Percentiles rank a stretch among this genome's conserved stretches.
Conservation (phyloP, 345 rosid genomes). For the Citrus cavaleriei region DNA sequence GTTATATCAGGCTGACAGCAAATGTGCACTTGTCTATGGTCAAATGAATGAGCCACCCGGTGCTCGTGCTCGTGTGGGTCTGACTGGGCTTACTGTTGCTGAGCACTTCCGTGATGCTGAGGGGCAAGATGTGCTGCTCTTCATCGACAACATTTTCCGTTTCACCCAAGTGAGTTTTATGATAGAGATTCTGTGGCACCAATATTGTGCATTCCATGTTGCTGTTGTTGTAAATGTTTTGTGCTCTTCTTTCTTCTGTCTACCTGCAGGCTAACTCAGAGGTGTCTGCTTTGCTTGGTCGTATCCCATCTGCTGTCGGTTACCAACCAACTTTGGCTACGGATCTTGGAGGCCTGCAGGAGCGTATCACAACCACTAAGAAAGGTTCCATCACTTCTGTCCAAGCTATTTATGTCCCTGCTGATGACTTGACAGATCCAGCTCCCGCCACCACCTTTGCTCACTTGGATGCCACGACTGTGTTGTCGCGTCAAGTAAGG, state of each 20-base stretch:
- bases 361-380: conserved; percentile 98
- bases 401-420: conserved; percentile 98
- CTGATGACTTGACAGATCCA: conserved; percentile 99
- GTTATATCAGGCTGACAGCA: conserved; percentile 70
- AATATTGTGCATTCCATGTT: neutral
- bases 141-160: conserved; percentile 95
- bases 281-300: conserved; percentile 98
- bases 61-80: conserved; percentile 99
- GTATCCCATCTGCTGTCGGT: conserved; percentile 99
- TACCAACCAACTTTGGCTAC: conserved; percentile 99
- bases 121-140: conserved; percentile 98
- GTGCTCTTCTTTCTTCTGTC: neutral
- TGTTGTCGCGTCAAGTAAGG: conserved; percentile 87
- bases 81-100: conserved; percentile 95
- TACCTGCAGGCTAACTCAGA: conserved; percentile 86
- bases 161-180: conserved; percentile 65
- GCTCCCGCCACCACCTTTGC: conserved; percentile 99
- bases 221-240: neutral
- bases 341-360: conserved; percentile 99
- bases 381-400: conserved; percentile 98
- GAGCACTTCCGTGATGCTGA: conserved; percentile 99
- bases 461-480: conserved; percentile 99
- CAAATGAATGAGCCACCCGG: conserved; percentile 99
- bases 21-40: conserved; percentile 95
- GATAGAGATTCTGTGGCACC: neutral